Conservation (phyloP, 2,329 filamentous ascomycete genomes). For the Rugonectria rugulosa region DNA sequence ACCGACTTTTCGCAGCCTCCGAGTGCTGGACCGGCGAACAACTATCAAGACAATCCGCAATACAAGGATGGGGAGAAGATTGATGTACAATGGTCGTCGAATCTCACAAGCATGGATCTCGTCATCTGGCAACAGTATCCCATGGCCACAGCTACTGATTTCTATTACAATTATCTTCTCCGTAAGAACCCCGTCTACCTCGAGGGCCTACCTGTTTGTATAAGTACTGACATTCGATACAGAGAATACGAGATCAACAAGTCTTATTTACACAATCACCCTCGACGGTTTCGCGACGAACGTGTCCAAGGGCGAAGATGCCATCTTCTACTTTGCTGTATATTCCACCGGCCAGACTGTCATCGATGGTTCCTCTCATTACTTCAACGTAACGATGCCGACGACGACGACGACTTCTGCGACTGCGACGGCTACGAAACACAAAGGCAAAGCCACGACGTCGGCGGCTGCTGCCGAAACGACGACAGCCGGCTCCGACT, state of each 20-base stretch:
- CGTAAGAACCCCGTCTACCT: background rate
- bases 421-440: background rate
- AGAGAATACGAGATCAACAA: conserved; percentile 33
- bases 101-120: conserved; percentile 27
- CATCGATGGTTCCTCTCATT: conserved; percentile 23
- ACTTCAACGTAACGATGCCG: conserved; percentile 33
- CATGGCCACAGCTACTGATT: conserved; percentile 7
- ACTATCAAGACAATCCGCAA: conserved; percentile 35
- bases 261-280: conserved; percentile 30
- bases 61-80: conserved; percentile 33
- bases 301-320: conserved; percentile 19
- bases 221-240: background rate
- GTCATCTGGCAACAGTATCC: conserved; percentile 36
- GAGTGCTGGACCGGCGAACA: background rate
- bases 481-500: background rate
- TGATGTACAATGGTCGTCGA: conserved; percentile 35
- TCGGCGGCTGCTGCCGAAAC: background rate
- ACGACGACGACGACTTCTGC: conserved; percentile 4
- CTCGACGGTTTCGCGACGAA: conserved; percentile 22
- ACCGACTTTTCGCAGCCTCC: conserved; percentile 6
- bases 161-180: background rate
- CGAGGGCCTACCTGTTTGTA: fast-evolving
- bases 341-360: conserved; percentile 20
- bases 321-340: conserved; percentile 30
- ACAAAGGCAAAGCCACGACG: background rate